Base-by-base conservation (phyloP, 148 eudicot species). In the Heliosperma pusillum region DNA sequence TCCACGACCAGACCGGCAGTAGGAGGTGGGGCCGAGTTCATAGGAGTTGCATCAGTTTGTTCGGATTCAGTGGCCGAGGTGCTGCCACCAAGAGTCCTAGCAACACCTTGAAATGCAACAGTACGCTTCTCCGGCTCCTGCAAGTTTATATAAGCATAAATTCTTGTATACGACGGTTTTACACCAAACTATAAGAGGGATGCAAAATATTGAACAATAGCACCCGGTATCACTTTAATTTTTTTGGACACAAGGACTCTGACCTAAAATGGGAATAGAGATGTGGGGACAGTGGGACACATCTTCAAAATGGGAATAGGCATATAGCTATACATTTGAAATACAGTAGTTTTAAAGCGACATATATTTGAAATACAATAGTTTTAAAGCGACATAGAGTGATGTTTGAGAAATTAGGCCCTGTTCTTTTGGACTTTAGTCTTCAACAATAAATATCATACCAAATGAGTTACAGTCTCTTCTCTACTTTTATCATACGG, bases 41-140 rank as follows among this genome's bases (percentile, higher is more conserved):
- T 69, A 71, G 79, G 76, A 44, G 79, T 58, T 19, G 60, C 33
- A 73, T 70, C 69, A 8, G 77, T 70, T 52, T 73, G 86, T 19
- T 86, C 88, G 0, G 82, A 12, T 27, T 63, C 74, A 5, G 70
- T 58, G 25, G 82, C 72, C 15, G 86, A 52, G 15, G 75, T 61
- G 85, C 72, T 87, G 27, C 88, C 82, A 61, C 87, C 86, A 29
- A 89, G 89, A 22, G 93, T 89, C 74, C 91, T 88, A 58, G 85
- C 91, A 52, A 81, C 85, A 65, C 91, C 91, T 75, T 86, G 91
- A 62, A 88, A 86, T 33, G 89, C 67, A 64, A 77, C 78, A 1
- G 73, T 74, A 66, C 16, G 83, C 74, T 36, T 77, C 80, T 84
- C 91, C 12, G 91, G 87, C 66, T 86, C 91, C 91, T 88, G 87